A percentile compares a stretch with the other conserved stretches of the same genome.
phyloP scores from a whole-genome alignment of 352 stramenopile species.

The Phytophthora brassicae region DNA sequence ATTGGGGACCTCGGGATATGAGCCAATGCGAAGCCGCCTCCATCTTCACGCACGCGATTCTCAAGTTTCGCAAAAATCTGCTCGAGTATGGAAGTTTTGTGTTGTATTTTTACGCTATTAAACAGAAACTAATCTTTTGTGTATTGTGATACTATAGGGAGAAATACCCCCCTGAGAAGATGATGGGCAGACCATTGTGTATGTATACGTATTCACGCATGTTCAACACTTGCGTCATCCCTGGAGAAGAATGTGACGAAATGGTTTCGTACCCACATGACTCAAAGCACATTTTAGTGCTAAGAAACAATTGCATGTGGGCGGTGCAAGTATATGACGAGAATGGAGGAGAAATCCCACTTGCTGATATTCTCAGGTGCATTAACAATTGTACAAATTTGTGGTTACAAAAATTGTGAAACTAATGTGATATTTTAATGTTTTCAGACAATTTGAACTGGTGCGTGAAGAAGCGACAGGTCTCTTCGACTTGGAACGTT shows the following conservation, averaged over 20 bases:
- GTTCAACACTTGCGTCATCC: constrained; percentile 97
- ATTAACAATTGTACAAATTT: background rate
- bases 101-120: background rate
- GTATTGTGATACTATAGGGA: constrained; percentile 65
- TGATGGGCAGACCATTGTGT: constrained; percentile 93
- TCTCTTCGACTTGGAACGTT: constrained; percentile 84
- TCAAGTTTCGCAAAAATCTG: constrained; percentile 93
- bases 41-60: constrained; percentile 82
- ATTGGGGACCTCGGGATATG: constrained; percentile 91
- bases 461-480: constrained; percentile 83
- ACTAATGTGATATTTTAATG: constrained; percentile 1
- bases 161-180: constrained; percentile 90
- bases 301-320: constrained; percentile 91
- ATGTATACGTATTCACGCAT: constrained; percentile 94
- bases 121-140: background rate
- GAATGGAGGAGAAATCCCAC: constrained; percentile 63
- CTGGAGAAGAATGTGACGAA: constrained; percentile 86
- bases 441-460: constrained; percentile 76
- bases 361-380: constrained; percentile 77
- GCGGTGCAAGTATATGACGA: constrained; percentile 79
- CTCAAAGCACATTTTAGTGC: constrained; percentile 92
- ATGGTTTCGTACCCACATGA: constrained; percentile 89
- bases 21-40: constrained; percentile 88
- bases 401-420: background rate
- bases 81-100: constrained; percentile 56